Evolutionary conservation across 345 rosid genomes (phyloP).

Genomic region (Syzygium jambos): DNA sequence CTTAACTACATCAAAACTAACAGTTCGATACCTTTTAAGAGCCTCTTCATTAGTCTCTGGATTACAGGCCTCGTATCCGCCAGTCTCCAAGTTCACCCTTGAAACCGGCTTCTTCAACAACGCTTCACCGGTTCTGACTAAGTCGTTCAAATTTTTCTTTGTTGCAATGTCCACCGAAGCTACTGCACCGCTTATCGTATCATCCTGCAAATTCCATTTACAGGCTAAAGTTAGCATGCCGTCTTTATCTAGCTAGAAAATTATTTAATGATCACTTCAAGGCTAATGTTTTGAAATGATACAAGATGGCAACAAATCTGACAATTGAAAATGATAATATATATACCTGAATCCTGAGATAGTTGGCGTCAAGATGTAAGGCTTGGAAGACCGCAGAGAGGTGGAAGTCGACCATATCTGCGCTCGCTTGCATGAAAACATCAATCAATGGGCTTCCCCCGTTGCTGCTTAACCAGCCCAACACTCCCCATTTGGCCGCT

Average conservation of each 20-base stretch:
- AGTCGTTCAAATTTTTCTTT: conserved; percentile 28
- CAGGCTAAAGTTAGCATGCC: background rate
- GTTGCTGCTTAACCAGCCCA: too few relatives aligned
- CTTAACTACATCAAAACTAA: background rate
- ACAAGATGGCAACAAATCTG: too few relatives aligned
- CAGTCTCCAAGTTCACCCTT: conserved; percentile 38
- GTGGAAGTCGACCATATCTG: conserved; percentile 41
- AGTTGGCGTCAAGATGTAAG: too few relatives aligned
- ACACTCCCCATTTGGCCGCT: too few relatives aligned
- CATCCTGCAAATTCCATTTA: conserved; percentile 22
- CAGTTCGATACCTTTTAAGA: conserved; percentile 18
- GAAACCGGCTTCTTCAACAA: conserved; percentile 43
- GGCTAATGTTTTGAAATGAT: background rate
- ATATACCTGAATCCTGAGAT: too few relatives aligned
- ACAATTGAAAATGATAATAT: too few relatives aligned
- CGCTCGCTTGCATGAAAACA: conserved; percentile 32
- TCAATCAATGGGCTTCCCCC: conserved; percentile 24
- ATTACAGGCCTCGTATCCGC: conserved; percentile 9
- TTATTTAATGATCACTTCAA: background rate
- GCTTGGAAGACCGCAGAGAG: too few relatives aligned
- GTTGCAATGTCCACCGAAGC: conserved; percentile 55
- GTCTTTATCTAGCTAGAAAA: background rate
- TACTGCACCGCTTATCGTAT: conserved; percentile 21
- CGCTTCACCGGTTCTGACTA: conserved; percentile 34
- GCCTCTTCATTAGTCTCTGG: conserved; percentile 30